These are phyloP conservation scores for Aspergillus diversus DNA, from an alignment of 495 filamentous ascomycete species.

Conservation along the genomic window DNA sequence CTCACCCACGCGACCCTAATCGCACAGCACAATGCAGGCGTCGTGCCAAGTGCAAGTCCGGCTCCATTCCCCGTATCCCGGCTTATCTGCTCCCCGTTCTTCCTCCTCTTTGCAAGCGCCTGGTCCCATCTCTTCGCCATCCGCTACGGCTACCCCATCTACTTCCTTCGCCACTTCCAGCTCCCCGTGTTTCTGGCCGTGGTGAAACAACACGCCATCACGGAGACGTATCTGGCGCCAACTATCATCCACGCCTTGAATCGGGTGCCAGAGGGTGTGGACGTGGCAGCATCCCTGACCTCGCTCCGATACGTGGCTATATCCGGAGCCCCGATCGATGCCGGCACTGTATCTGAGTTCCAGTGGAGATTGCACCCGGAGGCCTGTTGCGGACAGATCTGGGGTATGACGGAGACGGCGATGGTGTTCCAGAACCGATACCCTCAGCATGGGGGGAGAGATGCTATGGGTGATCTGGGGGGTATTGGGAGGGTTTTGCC, in stretches of 20 bases:
- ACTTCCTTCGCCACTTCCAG: conserved; percentile 62
- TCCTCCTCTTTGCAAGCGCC: conserved; percentile 59
- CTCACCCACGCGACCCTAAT: conserved; percentile 52
- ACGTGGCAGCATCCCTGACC: conserved; percentile 42
- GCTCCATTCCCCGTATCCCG: conserved; percentile 47
- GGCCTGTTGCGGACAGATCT: conserved; percentile 6
- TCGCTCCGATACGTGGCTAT: conserved; percentile 41
- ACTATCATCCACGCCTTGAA: conserved; percentile 56
- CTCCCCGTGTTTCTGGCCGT: conserved; percentile 53
- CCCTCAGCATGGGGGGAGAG: neutral
- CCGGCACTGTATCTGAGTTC: neutral
- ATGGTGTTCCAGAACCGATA: conserved; percentile 39
- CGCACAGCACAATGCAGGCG: conserved; percentile 44
- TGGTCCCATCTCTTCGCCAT: conserved; percentile 54
- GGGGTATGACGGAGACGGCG: conserved; percentile 47
- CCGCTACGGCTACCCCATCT: conserved; percentile 53
- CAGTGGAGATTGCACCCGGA: conserved; percentile 4
- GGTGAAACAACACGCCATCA: conserved; percentile 57
- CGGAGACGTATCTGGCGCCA: conserved; percentile 62
- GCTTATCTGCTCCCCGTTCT: conserved; percentile 61
- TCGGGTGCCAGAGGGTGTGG: conserved; percentile 35
- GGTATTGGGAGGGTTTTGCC: conserved; percentile 71
- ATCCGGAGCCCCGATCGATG: conserved; percentile 15
- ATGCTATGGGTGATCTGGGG: conserved; percentile 30
- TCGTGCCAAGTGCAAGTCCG: conserved; percentile 46